Percentiles rank a stretch among this genome's conserved stretches.
These are phyloP conservation scores for Cryptosporidium andersoni DNA, from an alignment of 169 alveolate genomes.

Conservation along the genomic window DNA sequence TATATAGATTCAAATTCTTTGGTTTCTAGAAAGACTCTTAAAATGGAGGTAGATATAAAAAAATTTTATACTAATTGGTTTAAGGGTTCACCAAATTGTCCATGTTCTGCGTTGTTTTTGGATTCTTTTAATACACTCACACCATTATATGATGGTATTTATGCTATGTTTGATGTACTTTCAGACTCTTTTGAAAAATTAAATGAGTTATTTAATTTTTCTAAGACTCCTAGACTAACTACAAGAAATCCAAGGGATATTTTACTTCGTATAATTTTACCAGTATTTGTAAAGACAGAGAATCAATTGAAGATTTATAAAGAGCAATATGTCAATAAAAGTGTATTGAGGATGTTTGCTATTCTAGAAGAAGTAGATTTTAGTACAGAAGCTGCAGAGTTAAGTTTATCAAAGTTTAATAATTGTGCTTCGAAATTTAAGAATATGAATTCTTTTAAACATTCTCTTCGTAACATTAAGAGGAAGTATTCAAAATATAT, in stretches of 20 bases:
- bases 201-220: not conserved
- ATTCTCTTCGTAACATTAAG: not conserved
- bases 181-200: conserved; percentile 7
- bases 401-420: not conserved
- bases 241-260: conserved; percentile 5
- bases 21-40: not conserved
- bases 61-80: conserved; percentile 19
- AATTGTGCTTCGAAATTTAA: conserved; percentile 4
- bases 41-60: not conserved
- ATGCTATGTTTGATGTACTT: not conserved
- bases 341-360: conserved; percentile 24
- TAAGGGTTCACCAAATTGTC: conserved; percentile 17
- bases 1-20: not conserved
- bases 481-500: conserved; percentile 8
- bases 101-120: conserved; percentile 8
- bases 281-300: conserved; percentile 7
- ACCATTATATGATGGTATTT: conserved; percentile 44
- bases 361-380: conserved; percentile 63
- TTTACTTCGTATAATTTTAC: conserved; percentile 1
- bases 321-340: not conserved
- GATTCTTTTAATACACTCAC: not conserved
- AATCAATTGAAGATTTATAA: conserved; percentile 1
- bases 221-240: not conserved
- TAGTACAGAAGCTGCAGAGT: not conserved
- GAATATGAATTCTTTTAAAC: not conserved